Conservation (phyloP, 768 basidiomycete genomes). For the Lepiota venenata region DNA sequence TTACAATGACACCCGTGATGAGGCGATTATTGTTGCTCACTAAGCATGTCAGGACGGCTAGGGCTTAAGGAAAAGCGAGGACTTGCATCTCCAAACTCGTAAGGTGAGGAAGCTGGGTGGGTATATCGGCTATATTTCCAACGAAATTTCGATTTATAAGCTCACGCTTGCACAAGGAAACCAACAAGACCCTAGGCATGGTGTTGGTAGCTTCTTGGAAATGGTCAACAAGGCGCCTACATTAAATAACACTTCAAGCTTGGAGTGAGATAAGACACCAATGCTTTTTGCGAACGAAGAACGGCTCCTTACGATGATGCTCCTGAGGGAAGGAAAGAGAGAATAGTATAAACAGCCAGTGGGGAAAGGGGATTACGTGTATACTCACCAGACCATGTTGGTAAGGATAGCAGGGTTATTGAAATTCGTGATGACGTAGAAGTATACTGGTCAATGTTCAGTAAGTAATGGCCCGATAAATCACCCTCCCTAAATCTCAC, state of each 20-base stretch:
- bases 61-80: background rate
- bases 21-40: conserved; percentile 47
- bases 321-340: conserved; percentile 29
- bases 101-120: conserved; percentile 36
- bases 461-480: background rate
- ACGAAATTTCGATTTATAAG: background rate
- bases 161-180: conserved; percentile 51
- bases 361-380: background rate
- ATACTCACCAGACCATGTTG: conserved; percentile 44
- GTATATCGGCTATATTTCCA: background rate
- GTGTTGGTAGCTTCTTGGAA: background rate
- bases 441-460: conserved; percentile 37
- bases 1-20: conserved; percentile 40
- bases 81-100: conserved; percentile 42
- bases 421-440: conserved; percentile 51
- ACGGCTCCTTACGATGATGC: conserved; percentile 38
- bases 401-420: conserved; percentile 35
- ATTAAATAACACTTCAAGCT: conserved; percentile 59
- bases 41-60: conserved; percentile 14
- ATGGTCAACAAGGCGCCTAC: conserved; percentile 25
- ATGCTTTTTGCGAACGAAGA: background rate
- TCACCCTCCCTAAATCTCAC: conserved; percentile 23
- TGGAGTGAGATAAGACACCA: background rate
- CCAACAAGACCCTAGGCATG: conserved; percentile 45
- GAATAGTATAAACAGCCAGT: background rate